Base-by-base conservation (phyloP, 257 asterid genomes). In the Marsdenia floribunda region DNA sequence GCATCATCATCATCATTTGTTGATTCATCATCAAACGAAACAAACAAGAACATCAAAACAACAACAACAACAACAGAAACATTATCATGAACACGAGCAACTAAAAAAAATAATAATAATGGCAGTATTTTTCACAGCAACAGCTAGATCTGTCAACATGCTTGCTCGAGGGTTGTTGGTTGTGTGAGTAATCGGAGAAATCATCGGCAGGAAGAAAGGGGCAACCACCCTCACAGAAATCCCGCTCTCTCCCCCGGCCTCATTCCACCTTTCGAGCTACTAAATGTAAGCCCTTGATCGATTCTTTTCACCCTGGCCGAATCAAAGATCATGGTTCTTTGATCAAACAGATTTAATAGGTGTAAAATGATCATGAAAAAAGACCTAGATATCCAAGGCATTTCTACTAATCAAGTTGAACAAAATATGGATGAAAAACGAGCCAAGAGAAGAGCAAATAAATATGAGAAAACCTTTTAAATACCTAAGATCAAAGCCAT, bases 151-250 rank as follows among this genome's bases (percentile, higher is more conserved):
- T 60, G 67, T 11, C 10, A 12, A 21, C 21, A 22, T 26, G 21
- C 10, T 33, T 10, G 49, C 49, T 44, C 3, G 42, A 60, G 67
- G 75, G 80, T 57, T 72, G 78, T 76, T 80, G 71, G 55, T 67
- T 57, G 42, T 61, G 9, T 6, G 22, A 35, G 10, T 19, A 19
- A 11, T 35, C 21, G 40, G 40, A n/a, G 54, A 75, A 73, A 75
- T 75, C 81, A 79, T 40, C 1, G 72, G 81, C 81, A 12, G 66
- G 47, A 76, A 76, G 83, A 79, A 76, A 79, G 83, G 40, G 70
- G 83, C 78, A 79, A 82, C 79, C 77, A 57, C 83, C 86, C 86
- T 76, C 66, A 8, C 26, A 70, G 53, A 64, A 65, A 50, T 72
- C 75, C 75, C 75, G 40, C 21, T 13, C 75, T 54, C 67, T 54